phyloP scores from a whole-genome alignment of 192 early-diverging fungal genomes.

The Coemansia nantahalensis region DNA sequence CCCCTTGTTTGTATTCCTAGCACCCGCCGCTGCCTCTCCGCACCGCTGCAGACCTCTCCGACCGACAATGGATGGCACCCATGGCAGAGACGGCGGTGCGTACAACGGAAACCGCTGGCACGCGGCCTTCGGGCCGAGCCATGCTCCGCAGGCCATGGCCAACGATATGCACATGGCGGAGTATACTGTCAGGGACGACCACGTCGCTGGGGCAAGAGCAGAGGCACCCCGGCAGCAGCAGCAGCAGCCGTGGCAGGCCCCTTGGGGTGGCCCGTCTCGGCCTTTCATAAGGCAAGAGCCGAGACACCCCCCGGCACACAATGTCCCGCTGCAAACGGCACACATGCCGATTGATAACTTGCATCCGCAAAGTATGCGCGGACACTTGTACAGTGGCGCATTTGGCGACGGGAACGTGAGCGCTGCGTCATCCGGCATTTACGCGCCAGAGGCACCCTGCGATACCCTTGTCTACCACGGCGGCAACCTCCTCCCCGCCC shows the following conservation, averaged over 20 bases:
- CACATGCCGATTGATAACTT: too few relatives aligned
- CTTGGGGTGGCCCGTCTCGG: neutral
- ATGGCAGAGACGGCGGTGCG: slow-evolving; percentile 17
- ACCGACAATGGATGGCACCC: too few relatives aligned
- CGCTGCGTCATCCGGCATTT: neutral
- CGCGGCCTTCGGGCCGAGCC: slow-evolving; percentile 32
- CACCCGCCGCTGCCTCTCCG: too few relatives aligned
- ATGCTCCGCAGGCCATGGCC: slow-evolving; percentile 4
- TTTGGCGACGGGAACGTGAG: slow-evolving; percentile 8
- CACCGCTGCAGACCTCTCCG: too few relatives aligned
- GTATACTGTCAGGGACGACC: slow-evolving; percentile 2
- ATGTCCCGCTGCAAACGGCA: too few relatives aligned
- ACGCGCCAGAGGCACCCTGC: neutral
- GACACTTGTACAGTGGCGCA: slow-evolving; percentile 5
- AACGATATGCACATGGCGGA: slow-evolving; percentile 10
- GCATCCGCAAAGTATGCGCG: too few relatives aligned
- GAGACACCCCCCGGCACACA: neutral
- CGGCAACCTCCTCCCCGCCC: neutral
- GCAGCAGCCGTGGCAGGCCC: slow-evolving; percentile 1
- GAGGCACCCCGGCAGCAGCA: neutral
- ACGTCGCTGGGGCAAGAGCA: neutral
- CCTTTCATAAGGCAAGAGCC: slow-evolving; percentile 7
- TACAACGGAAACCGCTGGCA: slow-evolving; percentile 40
- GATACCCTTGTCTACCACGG: neutral
- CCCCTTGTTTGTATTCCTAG: too few relatives aligned